Evolutionary conservation across 352 stramenopile genomes (phyloP), one percentile per base, ranked within the genome.

Genomic region (Hyaloperonospora brassicae): DNA sequence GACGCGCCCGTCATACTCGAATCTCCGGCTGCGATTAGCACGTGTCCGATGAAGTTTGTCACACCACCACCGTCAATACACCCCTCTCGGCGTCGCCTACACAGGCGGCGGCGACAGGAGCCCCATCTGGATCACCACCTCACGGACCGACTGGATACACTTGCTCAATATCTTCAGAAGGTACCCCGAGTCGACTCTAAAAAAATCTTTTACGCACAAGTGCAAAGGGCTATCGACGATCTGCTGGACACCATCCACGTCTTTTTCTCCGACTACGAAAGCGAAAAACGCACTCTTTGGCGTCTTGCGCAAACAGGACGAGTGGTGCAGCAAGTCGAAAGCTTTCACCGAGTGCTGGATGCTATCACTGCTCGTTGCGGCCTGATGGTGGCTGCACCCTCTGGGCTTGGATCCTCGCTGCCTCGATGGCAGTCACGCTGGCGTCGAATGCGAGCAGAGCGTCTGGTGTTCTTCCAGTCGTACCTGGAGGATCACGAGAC

Each of bases 391-490:
- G 42, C 45, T 24, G 31, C 59, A 5, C 17, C 50, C 4, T 47
- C 48, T 21, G 55, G 59, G 2, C 0, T 36, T 36, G 50, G 54
- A 8, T 10, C 55, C 7, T 61, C 53, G 13, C 22, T 68, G 22
- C 63, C 63, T 52, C 59, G 63, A 0, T 71, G 59, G 63, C 59
- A 71, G 38, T 38, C 63, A 47, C 59, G 63, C n/a, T 68, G 63
- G 59, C 50, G 59, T 44, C 55, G 59, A 39, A 71, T 71, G 59
- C 59, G 55, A 49, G 59, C 63, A 45, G 63, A 71, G 43, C 51
- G 59, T 45, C 59, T 71, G 13, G 47, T 59, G 5, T 71, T 68
- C 24, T 65, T 71, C 27, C 53, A 50, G 36, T 64, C 54, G 17
- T 61, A 65, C 21, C 27, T 65, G 14, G 49, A 62, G 14, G 47